Evolutionary conservation across 2,329 filamentous ascomycete species (phyloP), one percentile per base, ranked within the genome.

Genomic region (Colletotrichum godetiae): DNA sequence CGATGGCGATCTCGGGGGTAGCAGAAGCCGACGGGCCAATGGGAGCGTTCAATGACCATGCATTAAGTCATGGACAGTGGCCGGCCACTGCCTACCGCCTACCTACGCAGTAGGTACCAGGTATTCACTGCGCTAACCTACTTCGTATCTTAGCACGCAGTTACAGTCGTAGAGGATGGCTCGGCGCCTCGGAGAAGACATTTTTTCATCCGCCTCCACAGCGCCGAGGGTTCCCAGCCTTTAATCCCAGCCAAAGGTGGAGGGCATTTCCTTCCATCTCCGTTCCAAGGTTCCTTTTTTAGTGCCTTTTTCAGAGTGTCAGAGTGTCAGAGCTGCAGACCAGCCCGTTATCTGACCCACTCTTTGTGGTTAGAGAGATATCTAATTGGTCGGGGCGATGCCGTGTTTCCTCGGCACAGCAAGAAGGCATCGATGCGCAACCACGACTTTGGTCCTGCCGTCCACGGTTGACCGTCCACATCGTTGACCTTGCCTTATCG

Each of bases 1-100:
- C 63, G 58, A 72, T 66, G 73, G 73, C 74, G 74, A 75, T 75
- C 74, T 75, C 74, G 74, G 74, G 70, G 69, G 62, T 74, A 71
- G 60, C 22, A 53, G 37, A 31, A 22, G 57, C 29, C 33, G 37
- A 24, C 19, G 13, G 49, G 58, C 74, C 74, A 75, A 75, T 75
- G 55, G 68, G 35, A 56, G 60, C 55, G 52, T 61, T 69, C 72
- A 69, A 73, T 73, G 71, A 73, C 49, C 33, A 57, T 73, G 67
- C 60, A 73, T 73, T 71, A 73, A 71, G 71, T 73, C 67, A 73
- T 73, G 67, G 60, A 70, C 12, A 33, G 53, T 52, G 60, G 27
- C 52, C 53, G 42, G 37, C 37, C 37, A 42, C 37, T 42, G 37
- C 13, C 53, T 59, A 27, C 61, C 37, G 65, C 4, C 12, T 4